Evolutionary conservation across 2,329 filamentous ascomycete species (phyloP).

Genomic region (Nigrograna mackinnonii): DNA sequence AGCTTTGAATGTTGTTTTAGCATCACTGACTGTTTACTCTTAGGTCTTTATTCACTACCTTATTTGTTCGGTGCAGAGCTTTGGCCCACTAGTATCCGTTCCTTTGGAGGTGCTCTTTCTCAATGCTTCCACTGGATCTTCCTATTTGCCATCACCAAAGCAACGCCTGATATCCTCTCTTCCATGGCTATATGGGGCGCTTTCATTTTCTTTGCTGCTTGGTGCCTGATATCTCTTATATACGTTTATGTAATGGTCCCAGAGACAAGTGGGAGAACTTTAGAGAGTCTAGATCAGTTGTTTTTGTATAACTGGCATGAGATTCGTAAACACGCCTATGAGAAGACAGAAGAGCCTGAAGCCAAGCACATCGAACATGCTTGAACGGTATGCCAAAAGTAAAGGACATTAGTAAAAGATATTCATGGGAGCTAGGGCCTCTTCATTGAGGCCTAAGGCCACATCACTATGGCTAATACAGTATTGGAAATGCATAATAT

Average conservation of each 20-base stretch:
- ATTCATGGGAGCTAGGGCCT: no score
- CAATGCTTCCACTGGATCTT: conserved; percentile 50
- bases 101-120: conserved; percentile 45
- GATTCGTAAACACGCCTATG: background rate
- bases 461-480: no score
- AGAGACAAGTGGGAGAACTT: conserved; percentile 41
- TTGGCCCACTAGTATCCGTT: conserved; percentile 51
- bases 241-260: conserved; percentile 47
- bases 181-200: conserved; percentile 47
- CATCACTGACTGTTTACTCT: no score
- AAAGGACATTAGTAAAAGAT: no score
- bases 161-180: conserved; percentile 37
- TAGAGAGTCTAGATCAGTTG: conserved; percentile 44
- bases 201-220: conserved; percentile 47
- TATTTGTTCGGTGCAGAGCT: conserved; percentile 51
- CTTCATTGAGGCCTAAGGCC: no score
- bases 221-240: conserved; percentile 40
- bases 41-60: conserved; percentile 41
- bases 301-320: conserved; percentile 29
- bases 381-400: no score
- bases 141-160: conserved; percentile 42
- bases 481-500: no score
- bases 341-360: no score
- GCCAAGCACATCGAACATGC: no score
- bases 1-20: no score